Conservation (phyloP, 148 eudicot species). For the Rhododendron mucronatum region DNA sequence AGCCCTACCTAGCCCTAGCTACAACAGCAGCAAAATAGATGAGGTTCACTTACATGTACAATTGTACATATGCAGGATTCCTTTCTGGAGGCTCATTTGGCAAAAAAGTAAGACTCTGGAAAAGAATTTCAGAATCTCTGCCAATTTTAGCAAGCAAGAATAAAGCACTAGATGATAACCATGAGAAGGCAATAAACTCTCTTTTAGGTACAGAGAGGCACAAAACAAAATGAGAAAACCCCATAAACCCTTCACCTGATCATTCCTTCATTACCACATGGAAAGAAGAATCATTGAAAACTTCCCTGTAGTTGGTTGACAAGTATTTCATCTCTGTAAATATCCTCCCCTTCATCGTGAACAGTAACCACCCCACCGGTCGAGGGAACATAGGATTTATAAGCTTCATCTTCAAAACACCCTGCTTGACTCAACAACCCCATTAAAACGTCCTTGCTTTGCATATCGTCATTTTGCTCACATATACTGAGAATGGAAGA, state of each 20-base stretch:
- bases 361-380: background rate
- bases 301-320: conserved; percentile 33
- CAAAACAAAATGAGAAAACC: background rate
- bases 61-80: background rate
- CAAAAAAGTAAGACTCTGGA: background rate
- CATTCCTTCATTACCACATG: background rate
- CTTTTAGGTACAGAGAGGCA: background rate
- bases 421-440: conserved; percentile 52
- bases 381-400: conserved; percentile 32
- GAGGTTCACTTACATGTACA: conserved; percentile 3
- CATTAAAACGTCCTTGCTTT: conserved; percentile 49
- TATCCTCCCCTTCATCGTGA: conserved; percentile 18
- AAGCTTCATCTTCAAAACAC: conserved; percentile 49
- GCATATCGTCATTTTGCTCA: conserved; percentile 42
- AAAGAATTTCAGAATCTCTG: background rate
- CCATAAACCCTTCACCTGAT: background rate
- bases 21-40: background rate
- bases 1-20: background rate
- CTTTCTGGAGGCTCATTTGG: background rate
- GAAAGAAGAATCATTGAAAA: conserved; percentile 11
- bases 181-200: background rate
- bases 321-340: conserved; percentile 40
- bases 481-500: conserved; percentile 45
- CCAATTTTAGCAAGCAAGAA: background rate
- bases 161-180: background rate